phyloP scores from a whole-genome alignment of 768 basidiomycete species.

The Strobilomyces confusus region DNA sequence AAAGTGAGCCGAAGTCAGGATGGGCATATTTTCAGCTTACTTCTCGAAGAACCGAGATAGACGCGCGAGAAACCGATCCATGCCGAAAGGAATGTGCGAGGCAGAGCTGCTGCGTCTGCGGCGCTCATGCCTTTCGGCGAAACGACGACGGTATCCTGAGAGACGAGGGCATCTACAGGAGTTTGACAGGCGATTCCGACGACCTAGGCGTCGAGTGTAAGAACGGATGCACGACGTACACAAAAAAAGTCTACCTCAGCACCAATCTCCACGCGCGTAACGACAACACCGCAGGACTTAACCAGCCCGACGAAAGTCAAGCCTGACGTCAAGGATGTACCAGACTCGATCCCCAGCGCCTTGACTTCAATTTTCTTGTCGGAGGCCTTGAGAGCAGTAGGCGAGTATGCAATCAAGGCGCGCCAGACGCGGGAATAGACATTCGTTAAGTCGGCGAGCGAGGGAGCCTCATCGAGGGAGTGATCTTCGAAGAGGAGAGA shows the following conservation, averaged over 20 bases:
- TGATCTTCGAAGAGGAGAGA: constrained; percentile 30
- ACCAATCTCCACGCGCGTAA: constrained; percentile 4
- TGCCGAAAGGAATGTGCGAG: constrained; percentile 21
- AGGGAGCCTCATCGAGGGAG: constrained; percentile 19
- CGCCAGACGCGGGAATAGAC: constrained; percentile 13
- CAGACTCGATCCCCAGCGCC: constrained; percentile 10
- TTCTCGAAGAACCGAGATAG: constrained; percentile 19
- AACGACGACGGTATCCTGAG: constrained; percentile 7
- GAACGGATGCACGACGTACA: neutral
- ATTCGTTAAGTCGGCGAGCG: constrained; percentile 24
- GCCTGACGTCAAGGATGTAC: constrained; percentile 9
- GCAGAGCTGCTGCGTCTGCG: constrained; percentile 20
- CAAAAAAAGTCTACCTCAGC: constrained; percentile 1
- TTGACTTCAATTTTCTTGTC: constrained; percentile 20
- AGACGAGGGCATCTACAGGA: constrained; percentile 13
- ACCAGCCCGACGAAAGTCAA: constrained; percentile 16
- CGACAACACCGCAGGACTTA: constrained; percentile 15
- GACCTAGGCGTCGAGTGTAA: constrained; percentile 10
- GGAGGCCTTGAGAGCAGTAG: constrained; percentile 10
- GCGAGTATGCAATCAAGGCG: constrained; percentile 18
- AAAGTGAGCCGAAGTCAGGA: neutral
- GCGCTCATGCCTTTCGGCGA: constrained; percentile 14
- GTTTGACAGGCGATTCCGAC: constrained; percentile 19
- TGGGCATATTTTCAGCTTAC: constrained; percentile 1
- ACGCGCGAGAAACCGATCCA: constrained; percentile 24